phyloP scores from a whole-genome alignment of 2,329 filamentous ascomycete species.

The Fusarium vanettenii region DNA sequence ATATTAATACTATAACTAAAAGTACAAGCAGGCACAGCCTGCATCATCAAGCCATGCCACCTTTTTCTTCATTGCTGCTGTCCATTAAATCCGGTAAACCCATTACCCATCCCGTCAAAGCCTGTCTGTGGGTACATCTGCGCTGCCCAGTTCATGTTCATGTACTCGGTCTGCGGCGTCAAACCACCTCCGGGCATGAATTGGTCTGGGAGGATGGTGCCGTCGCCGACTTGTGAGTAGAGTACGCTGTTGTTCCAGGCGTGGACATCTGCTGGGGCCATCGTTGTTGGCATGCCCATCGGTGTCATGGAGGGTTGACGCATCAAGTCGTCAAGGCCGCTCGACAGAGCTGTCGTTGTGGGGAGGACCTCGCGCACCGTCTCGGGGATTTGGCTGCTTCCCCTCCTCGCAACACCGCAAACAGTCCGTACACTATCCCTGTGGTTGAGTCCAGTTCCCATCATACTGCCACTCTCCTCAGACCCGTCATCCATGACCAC shows the following conservation, averaged over 20 bases:
- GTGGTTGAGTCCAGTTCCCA: slow-evolving; percentile 36
- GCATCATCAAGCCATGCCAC: neutral
- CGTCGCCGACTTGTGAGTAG: slow-evolving; percentile 34
- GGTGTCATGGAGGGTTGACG: slow-evolving; percentile 37
- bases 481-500: slow-evolving; percentile 54
- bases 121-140: slow-evolving; percentile 43
- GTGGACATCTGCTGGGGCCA: slow-evolving; percentile 41
- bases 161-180: slow-evolving; percentile 43
- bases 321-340: slow-evolving; percentile 35
- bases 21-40: slow-evolving; percentile 33
- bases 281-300: slow-evolving; percentile 15
- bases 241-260: slow-evolving; percentile 46
- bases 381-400: slow-evolving; percentile 42
- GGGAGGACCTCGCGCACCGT: slow-evolving; percentile 35
- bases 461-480: slow-evolving; percentile 51
- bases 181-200: slow-evolving; percentile 32
- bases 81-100: slow-evolving; percentile 42
- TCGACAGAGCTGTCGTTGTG: slow-evolving; percentile 12
- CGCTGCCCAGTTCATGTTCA: slow-evolving; percentile 34
- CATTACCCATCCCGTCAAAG: slow-evolving; percentile 35
- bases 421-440: slow-evolving; percentile 49
- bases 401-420: slow-evolving; percentile 25
- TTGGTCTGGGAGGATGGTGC: slow-evolving; percentile 39
- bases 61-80: slow-evolving; percentile 20
- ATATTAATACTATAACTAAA: slow-evolving; percentile 32